A percentile compares a stretch with the other conserved stretches of the same genome.
These are phyloP conservation scores for Mycena metata DNA, from an alignment of 768 basidiomycete genomes.

Conservation along the genomic window DNA sequence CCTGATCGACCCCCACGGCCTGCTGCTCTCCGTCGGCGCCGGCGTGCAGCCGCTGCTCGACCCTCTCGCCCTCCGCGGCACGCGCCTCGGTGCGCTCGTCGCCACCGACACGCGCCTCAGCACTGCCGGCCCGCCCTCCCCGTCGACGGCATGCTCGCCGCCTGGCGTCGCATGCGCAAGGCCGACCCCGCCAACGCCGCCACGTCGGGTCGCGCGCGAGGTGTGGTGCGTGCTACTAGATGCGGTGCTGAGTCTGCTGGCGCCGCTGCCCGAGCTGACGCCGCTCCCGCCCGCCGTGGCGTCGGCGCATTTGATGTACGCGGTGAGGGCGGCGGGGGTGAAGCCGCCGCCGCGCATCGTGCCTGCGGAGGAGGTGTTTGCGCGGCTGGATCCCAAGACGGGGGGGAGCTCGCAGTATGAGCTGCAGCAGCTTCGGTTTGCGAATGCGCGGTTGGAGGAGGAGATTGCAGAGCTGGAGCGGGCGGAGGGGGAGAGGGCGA, in stretches of 20 bases:
- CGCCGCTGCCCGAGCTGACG: not conserved
- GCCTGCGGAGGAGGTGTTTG: constrained; percentile 65
- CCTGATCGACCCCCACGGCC: constrained; percentile 32
- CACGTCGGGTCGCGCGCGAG: not conserved
- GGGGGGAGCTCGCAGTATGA: constrained; percentile 95
- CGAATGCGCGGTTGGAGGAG: constrained; percentile 74
- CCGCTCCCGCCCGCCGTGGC: constrained; percentile 28
- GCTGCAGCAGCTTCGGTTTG: constrained; percentile 83
- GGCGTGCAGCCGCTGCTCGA: constrained; percentile 29
- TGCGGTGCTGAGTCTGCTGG: constrained; percentile 15
- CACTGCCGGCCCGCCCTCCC: constrained; percentile 1
- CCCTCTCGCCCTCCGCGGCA: constrained; percentile 29
- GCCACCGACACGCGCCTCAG: constrained; percentile 24
- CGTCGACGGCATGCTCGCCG: constrained; percentile 17
- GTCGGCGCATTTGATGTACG: constrained; percentile 32
- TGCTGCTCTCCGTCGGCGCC: constrained; percentile 36
- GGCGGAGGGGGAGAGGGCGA: constrained; percentile 27
- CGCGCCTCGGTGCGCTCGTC: constrained; percentile 31
- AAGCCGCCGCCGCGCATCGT: constrained; percentile 1
- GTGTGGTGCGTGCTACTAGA: constrained; percentile 15
- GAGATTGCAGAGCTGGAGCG: constrained; percentile 59
- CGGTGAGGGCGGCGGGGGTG: constrained; percentile 25
- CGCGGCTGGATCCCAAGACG: constrained; percentile 74
- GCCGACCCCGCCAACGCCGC: not conserved
- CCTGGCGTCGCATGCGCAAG: constrained; percentile 8